phyloP scores from a whole-genome alignment of 2,329 filamentous ascomycete species.

The Zelopaecilomyces penicillatus region DNA sequence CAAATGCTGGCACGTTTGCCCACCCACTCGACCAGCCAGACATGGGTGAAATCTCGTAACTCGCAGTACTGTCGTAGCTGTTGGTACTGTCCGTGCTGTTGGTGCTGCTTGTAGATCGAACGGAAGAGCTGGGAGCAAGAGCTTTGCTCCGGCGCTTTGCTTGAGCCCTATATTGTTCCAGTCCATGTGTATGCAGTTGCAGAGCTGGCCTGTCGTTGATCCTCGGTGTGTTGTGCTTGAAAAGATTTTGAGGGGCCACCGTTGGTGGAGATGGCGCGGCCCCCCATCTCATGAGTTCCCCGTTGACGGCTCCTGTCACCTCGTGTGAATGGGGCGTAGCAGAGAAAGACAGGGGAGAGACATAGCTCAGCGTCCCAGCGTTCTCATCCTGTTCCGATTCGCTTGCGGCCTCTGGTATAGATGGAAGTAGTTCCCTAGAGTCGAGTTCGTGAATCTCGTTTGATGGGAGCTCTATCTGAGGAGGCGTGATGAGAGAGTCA shows the following conservation, averaged over 20 bases:
- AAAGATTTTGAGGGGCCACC: slow-evolving; percentile 16
- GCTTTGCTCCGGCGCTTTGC: slow-evolving; percentile 30
- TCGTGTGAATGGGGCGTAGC: slow-evolving; percentile 8
- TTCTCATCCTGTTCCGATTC: slow-evolving; percentile 10
- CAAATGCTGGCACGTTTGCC: slow-evolving; percentile 30
- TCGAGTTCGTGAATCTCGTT: slow-evolving; percentile 47
- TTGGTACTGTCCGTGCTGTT: slow-evolving; percentile 30
- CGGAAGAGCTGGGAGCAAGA: slow-evolving; percentile 39
- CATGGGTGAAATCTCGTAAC: slow-evolving; percentile 38
- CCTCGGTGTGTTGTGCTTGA: slow-evolving; percentile 12
- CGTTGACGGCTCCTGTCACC: slow-evolving; percentile 12
- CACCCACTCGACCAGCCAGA: slow-evolving; percentile 34
- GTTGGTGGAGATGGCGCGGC: slow-evolving; percentile 16
- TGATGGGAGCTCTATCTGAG: slow-evolving; percentile 36
- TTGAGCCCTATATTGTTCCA: slow-evolving; percentile 23
- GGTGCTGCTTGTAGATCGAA: slow-evolving; percentile 36
- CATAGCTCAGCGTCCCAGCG: slow-evolving; percentile 10
- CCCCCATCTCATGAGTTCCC: slow-evolving; percentile 21
- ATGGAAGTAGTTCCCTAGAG: slow-evolving; percentile 31
- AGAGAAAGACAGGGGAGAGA: slow-evolving; percentile 16
- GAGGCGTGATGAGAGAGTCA: slow-evolving; percentile 29
- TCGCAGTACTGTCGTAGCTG: slow-evolving; percentile 28
- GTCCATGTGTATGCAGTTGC: slow-evolving; percentile 29
- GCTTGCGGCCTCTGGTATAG: slow-evolving; percentile 20
- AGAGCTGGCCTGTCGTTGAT: slow-evolving; percentile 25